phyloP scores from a whole-genome alignment of 768 basidiomycete genomes.

The Collybia nuda region DNA sequence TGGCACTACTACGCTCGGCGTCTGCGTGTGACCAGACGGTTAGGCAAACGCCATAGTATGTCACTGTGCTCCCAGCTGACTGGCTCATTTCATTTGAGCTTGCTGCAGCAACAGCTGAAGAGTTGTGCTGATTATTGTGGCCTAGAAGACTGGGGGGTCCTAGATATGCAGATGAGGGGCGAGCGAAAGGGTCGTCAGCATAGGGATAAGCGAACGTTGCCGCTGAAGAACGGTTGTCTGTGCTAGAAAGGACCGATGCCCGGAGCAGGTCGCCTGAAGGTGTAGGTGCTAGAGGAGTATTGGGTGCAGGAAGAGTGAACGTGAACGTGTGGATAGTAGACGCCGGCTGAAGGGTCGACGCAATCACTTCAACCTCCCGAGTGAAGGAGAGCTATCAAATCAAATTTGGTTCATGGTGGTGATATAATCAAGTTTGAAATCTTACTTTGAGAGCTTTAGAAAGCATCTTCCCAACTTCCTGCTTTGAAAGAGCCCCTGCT shows the following conservation, averaged over 20 bases:
- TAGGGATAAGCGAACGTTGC: slow-evolving; percentile 76
- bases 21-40: slow-evolving; percentile 97
- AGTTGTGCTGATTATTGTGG: slow-evolving; percentile 35
- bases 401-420: background rate
- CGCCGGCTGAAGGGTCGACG: slow-evolving; percentile 91
- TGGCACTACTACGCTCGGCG: slow-evolving; percentile 79
- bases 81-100: slow-evolving; percentile 30
- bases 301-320: slow-evolving; percentile 78
- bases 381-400: slow-evolving; percentile 78
- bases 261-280: slow-evolving; percentile 72
- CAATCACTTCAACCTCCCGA: slow-evolving; percentile 91
- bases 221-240: slow-evolving; percentile 64
- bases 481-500: slow-evolving; percentile 78
- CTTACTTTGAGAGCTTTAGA: slow-evolving; percentile 87
- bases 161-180: slow-evolving; percentile 78
- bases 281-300: slow-evolving; percentile 73
- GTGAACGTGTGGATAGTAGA: slow-evolving; percentile 92
- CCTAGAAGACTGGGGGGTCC: slow-evolving; percentile 71
- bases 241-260: slow-evolving; percentile 67
- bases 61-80: slow-evolving; percentile 47
- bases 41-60: slow-evolving; percentile 89
- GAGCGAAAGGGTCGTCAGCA: slow-evolving; percentile 72
- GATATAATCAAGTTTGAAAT: slow-evolving; percentile 4
- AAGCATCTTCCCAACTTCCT: slow-evolving; percentile 88
- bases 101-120: slow-evolving; percentile 28